Base-by-base conservation (phyloP, 441 rosid species). In the Gossypium armourianum region DNA sequence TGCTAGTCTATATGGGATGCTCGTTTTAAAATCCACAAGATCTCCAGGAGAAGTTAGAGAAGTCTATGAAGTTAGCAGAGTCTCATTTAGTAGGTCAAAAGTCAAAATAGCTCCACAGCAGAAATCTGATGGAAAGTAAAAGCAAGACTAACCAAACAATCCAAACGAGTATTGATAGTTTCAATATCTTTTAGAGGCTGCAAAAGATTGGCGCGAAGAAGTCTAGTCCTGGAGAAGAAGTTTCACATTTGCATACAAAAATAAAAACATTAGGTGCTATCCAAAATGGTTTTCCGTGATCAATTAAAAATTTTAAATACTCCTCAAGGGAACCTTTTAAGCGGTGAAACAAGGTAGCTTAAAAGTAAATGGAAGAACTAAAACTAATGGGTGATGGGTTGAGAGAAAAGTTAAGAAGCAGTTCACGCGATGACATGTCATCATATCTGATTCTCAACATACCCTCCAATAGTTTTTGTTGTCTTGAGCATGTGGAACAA, bases 391-490 rank as follows among this genome's bases (percentile, higher is more conserved):
- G 21, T 50, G 45, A 26, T 50, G 70, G 7, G 26, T 43, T 61
- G 52, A 19, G 49, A 50, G 36, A 74, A 54, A 68, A 21, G 68
- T 55, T 69, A 76, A 49, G 73, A 64, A 70, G 70, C 72, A 73
- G 73, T 43, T 71, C 52, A 68, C 4, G 29, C 62, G 56, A 70
- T 52, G 68, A 71, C 29, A 47, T 68, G 71, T 72, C 73, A 73
- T 56, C 54, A 71, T 62, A 60, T 63, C 55, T 36, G 64, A 47
- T 52, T 68, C 77, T 80, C 59, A 23, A 74, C 79, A 65, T 86
- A 92, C 99, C 99, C 97, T 78, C 97, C 99, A 62, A 79, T 79
- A 63, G 97, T 92, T 83, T 94, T 94, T 62, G 97, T 94, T 45
- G 97, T 90, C 93, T 89, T 94, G 63, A 94, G 88, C 96, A 88